Evolutionary conservation across 179 eudicot species (phyloP).

Genomic region (Spergularia azorica): DNA sequence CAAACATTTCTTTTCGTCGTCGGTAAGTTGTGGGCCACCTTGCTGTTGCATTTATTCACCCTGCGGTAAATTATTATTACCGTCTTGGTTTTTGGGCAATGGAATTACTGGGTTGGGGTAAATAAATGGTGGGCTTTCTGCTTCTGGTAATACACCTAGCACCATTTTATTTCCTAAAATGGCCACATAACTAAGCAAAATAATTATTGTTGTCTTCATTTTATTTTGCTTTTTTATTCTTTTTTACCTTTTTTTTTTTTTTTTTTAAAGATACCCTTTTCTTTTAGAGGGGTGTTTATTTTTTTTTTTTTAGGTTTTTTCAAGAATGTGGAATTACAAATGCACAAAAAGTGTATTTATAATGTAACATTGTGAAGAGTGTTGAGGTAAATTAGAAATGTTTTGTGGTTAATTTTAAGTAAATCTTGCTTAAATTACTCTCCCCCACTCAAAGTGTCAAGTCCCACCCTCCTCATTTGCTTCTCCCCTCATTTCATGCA

Average conservation of each 20-base stretch:
- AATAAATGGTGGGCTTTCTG: conserved; percentile 16
- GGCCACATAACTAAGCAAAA: conserved; percentile 4
- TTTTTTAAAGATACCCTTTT: neutral
- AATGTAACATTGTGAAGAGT: neutral
- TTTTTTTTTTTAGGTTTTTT: neutral
- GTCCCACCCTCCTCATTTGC: neutral
- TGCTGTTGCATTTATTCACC: neutral
- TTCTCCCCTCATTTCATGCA: neutral
- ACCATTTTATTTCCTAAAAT: neutral
- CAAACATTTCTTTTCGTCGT: conserved; percentile 17
- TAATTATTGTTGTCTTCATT: conserved; percentile 5
- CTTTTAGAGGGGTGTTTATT: neutral
- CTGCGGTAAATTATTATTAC: neutral
- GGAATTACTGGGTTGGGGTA: conserved; percentile 24
- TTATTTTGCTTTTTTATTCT: neutral
- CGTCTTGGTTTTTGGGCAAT: conserved; percentile 9
- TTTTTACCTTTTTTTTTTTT: neutral
- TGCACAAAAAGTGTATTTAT: neutral
- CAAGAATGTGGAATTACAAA: neutral
- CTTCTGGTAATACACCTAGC: neutral
- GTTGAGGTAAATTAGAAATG: neutral
- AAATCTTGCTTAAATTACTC: neutral
- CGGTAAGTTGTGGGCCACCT: neutral
- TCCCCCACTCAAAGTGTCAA: neutral
- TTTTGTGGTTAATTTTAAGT: conserved; percentile 1